These are phyloP conservation scores for Candida insectalens DNA, from an alignment of 805 yeast species.

Conservation along the genomic window DNA sequence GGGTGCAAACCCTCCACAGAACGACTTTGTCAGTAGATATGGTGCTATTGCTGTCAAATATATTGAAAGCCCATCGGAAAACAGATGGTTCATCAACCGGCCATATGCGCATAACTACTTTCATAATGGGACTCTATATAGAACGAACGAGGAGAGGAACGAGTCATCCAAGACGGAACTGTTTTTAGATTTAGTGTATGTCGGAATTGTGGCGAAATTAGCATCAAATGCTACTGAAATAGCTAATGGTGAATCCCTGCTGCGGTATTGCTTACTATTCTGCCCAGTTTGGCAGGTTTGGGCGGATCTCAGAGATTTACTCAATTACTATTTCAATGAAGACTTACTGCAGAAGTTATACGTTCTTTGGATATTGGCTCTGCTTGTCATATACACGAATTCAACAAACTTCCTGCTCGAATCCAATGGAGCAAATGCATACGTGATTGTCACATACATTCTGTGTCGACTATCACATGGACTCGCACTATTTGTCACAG, in stretches of 20 bases:
- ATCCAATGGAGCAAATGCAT: slow-evolving; percentile 28
- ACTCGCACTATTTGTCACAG: slow-evolving; percentile 25
- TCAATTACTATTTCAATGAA: slow-evolving; percentile 54
- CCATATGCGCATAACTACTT: slow-evolving; percentile 58
- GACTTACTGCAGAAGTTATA: slow-evolving; percentile 45
- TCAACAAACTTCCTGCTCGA: slow-evolving; percentile 29
- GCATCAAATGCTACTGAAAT: slow-evolving; percentile 44
- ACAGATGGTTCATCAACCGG: slow-evolving; percentile 29
- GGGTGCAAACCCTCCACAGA: too few relatives aligned
- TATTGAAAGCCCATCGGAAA: slow-evolving; percentile 29
- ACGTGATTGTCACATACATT: slow-evolving; percentile 38
- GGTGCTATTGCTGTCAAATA: slow-evolving; percentile 40
- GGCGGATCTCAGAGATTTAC: slow-evolving; percentile 54
- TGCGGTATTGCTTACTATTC: slow-evolving; percentile 40
- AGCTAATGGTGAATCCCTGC: slow-evolving; percentile 36
- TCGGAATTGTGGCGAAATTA: slow-evolving; percentile 51
- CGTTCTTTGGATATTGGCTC: slow-evolving; percentile 41
- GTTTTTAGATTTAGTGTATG: slow-evolving; percentile 54
- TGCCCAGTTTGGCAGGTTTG: slow-evolving; percentile 56
- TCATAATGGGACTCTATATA: slow-evolving; percentile 42
- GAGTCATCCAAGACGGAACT: slow-evolving; percentile 41
- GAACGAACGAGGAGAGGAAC: slow-evolving; percentile 47
- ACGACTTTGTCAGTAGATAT: slow-evolving; percentile 35
- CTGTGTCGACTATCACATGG: slow-evolving; percentile 34
- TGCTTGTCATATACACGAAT: slow-evolving; percentile 43